Percentiles rank a stretch among this genome's conserved stretches.
Evolutionary conservation across 345 rosid genomes (phyloP).

Genomic region (Erodium maritimum): DNA sequence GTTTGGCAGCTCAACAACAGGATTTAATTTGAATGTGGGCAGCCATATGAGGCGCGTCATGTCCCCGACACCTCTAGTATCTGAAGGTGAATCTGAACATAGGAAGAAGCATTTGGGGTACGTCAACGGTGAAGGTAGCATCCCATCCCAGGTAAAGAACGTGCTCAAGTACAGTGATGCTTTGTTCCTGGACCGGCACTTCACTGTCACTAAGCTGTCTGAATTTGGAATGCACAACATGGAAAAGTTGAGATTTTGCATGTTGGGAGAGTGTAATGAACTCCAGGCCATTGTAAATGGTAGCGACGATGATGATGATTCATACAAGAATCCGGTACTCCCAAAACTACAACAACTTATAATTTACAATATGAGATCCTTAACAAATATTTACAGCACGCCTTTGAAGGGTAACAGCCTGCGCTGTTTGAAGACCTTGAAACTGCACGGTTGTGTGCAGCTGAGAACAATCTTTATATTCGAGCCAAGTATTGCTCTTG

Average conservation of each 20-base stretch:
- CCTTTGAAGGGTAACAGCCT: constrained; percentile 6
- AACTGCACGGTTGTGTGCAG: constrained; percentile 12
- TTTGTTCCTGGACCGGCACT: constrained; percentile 12
- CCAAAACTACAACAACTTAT: constrained; percentile 1
- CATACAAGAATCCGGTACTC: background rate
- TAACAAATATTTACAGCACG: constrained; percentile 11
- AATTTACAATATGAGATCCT: constrained; percentile 8
- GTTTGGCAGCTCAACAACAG: background rate
- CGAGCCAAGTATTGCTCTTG: constrained; percentile 1
- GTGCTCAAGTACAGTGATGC: constrained; percentile 7
- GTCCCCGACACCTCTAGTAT: constrained; percentile 5
- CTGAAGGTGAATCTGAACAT: constrained; percentile 1
- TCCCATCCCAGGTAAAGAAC: constrained; percentile 4
- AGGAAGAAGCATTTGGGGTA: constrained; percentile 9
- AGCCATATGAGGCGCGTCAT: constrained; percentile 4
- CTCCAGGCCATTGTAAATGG: background rate
- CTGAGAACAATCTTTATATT: constrained; percentile 5
- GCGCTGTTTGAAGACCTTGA: constrained; percentile 11
- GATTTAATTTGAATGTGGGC: constrained; percentile 13
- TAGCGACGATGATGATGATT: too few species aligned
- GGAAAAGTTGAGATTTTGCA: constrained; percentile 7
- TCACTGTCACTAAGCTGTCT: constrained; percentile 1
- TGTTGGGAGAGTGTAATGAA: constrained; percentile 12
- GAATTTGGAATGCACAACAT: constrained; percentile 11
- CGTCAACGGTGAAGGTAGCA: too few species aligned